These are phyloP conservation scores for Phlebiopsis gigantea DNA, from an alignment of 768 basidiomycete species.

Conservation along the genomic window DNA sequence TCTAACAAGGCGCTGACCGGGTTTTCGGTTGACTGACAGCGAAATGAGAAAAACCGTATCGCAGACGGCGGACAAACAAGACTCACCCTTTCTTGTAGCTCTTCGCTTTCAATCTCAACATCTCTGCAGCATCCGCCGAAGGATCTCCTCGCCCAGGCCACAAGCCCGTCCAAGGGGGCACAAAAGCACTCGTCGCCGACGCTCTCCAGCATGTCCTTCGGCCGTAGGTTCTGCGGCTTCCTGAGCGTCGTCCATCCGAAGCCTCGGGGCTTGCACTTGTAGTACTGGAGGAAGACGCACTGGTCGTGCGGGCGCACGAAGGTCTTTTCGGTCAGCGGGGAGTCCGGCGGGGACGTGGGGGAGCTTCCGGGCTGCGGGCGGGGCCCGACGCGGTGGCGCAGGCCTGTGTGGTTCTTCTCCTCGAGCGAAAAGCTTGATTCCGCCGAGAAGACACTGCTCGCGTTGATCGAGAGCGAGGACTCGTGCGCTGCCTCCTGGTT, in stretches of 20 bases:
- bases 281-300: neutral
- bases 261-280: constrained; percentile 4
- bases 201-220: no score
- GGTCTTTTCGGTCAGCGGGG: neutral
- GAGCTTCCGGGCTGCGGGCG: neutral
- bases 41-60: no score
- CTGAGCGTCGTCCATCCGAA: neutral
- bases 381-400: neutral
- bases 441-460: neutral
- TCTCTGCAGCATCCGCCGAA: no score
- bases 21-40: no score
- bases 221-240: no score
- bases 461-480: neutral
- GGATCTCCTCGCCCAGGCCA: no score
- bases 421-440: neutral
- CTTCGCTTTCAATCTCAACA: no score
- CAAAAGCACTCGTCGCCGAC: no score
- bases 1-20: no score
- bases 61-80: no score
- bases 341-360: neutral
- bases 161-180: no score
- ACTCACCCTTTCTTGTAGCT: no score
- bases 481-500: neutral
- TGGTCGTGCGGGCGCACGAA: neutral
- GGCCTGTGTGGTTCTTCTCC: neutral